Conservation (phyloP, 768 basidiomycete genomes). For the Auricularia cornea region DNA sequence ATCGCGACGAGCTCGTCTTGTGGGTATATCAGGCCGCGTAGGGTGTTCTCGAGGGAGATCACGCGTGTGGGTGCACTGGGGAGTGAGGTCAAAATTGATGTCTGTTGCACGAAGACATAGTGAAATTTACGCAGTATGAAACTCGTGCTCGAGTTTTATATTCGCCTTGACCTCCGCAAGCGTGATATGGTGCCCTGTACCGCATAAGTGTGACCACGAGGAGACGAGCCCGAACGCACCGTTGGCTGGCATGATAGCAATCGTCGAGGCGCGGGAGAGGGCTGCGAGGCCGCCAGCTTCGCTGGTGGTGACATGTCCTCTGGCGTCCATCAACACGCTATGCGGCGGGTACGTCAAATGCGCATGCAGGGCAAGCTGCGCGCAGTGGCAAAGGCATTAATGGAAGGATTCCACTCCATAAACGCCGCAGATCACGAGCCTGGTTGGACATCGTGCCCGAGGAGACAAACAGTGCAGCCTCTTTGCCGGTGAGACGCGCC, state of each 20-base stretch:
- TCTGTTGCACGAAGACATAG: too few species aligned
- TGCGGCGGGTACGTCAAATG: slow-evolving; percentile 83
- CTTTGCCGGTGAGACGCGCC: slow-evolving; percentile 76
- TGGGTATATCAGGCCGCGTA: slow-evolving; percentile 86
- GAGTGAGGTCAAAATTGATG: slow-evolving; percentile 2
- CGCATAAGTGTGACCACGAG: slow-evolving; percentile 4
- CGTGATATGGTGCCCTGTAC: slow-evolving; percentile 68
- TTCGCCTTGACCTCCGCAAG: slow-evolving; percentile 65
- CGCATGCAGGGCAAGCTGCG: slow-evolving; percentile 63
- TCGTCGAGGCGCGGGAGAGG: slow-evolving; percentile 63
- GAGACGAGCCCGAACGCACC: slow-evolving; percentile 26
- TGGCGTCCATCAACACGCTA: slow-evolving; percentile 66
- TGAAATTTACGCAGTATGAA: neutral
- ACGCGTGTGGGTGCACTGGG: slow-evolving; percentile 73
- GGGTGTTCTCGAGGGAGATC: slow-evolving; percentile 86
- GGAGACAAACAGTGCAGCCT: slow-evolving; percentile 79
- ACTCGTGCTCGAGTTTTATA: slow-evolving; percentile 45
- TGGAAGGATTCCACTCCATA: neutral
- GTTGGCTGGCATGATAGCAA: slow-evolving; percentile 56
- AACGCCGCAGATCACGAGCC: slow-evolving; percentile 13
- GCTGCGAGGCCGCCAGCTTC: slow-evolving; percentile 89
- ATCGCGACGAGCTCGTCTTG: slow-evolving; percentile 83
- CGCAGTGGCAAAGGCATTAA: too few species aligned
- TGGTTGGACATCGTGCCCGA: slow-evolving; percentile 90
- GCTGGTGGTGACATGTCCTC: slow-evolving; percentile 79